Conservation (phyloP, 2,329 filamentous ascomycete species). For the Ilyonectria sp. region DNA sequence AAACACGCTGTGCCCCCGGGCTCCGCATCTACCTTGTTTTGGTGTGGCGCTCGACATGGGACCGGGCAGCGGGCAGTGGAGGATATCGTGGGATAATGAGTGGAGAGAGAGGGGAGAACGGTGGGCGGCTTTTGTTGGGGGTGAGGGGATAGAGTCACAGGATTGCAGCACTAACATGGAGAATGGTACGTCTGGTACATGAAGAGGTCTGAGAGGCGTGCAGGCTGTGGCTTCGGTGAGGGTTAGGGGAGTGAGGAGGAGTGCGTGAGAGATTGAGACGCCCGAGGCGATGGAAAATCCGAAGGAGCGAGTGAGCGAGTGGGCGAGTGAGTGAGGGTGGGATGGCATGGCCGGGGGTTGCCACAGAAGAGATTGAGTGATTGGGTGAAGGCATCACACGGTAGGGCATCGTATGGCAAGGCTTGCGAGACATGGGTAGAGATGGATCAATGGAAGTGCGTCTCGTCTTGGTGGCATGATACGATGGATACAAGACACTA, state of each 20-base stretch:
- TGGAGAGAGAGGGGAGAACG: constrained; percentile 2
- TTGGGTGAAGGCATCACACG: neutral
- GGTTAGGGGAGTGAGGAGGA: neutral
- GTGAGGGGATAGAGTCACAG: neutral
- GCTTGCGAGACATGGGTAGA: neutral
- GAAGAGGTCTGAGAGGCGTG: neutral
- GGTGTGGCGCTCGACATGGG: constrained; percentile 1
- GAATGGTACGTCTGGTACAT: constrained; percentile 9
- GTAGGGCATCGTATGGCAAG: neutral
- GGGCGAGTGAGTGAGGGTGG: neutral
- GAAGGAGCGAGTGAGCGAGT: neutral
- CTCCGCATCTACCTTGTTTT: neutral
- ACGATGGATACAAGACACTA: neutral
- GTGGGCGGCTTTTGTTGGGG: neutral
- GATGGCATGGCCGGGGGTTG: neutral
- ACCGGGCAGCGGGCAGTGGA: neutral
- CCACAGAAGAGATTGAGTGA: neutral
- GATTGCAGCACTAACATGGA: constrained; percentile 1
- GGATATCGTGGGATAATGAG: neutral
- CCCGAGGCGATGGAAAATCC: neutral
- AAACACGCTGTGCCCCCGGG: neutral
- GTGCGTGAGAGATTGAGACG: neutral
- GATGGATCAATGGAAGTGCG: neutral
- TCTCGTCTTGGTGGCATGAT: neutral
- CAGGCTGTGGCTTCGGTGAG: neutral